These are phyloP conservation scores for Termitomyces sp. DNA, from an alignment of 768 basidiomycete genomes.

Conservation along the genomic window DNA sequence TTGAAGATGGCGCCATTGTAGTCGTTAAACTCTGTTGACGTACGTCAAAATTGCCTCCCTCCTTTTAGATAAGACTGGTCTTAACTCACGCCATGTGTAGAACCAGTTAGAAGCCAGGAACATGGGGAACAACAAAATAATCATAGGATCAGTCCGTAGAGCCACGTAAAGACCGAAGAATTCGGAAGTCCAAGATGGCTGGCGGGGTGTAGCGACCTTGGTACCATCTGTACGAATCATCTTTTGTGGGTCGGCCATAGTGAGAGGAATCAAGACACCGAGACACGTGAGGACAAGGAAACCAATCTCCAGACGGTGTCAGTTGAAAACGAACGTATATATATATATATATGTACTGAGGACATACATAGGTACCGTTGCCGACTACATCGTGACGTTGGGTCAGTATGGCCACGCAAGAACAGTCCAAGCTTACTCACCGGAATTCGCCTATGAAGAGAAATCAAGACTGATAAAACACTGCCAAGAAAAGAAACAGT, in stretches of 20 bases:
- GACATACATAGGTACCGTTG: conserved; percentile 71
- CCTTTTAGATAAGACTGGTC: background rate
- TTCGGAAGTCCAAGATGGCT: conserved; percentile 80
- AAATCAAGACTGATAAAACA: conserved; percentile 12
- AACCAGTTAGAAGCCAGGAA: conserved; percentile 85
- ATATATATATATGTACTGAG: background rate
- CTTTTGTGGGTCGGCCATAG: conserved; percentile 68
- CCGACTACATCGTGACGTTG: conserved; percentile 36
- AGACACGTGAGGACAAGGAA: conserved; percentile 70
- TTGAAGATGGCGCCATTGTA: conserved; percentile 76
- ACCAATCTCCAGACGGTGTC: conserved; percentile 46
- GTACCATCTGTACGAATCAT: conserved; percentile 76
- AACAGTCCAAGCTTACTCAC: conserved; percentile 18
- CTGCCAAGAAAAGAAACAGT: background rate
- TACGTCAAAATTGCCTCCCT: background rate
- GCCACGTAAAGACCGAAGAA: conserved; percentile 63
- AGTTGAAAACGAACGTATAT: background rate
- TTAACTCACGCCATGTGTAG: conserved; percentile 71
- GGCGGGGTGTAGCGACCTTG: conserved; percentile 51
- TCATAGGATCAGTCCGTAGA: conserved; percentile 62
- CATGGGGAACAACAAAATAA: conserved; percentile 79
- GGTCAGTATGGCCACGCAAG: background rate
- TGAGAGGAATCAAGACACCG: conserved; percentile 57
- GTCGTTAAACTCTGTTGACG: conserved; percentile 61
- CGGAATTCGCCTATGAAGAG: conserved; percentile 29